Evolutionary conservation across 345 rosid species (phyloP).

Genomic region (Ricinus communis): DNA sequence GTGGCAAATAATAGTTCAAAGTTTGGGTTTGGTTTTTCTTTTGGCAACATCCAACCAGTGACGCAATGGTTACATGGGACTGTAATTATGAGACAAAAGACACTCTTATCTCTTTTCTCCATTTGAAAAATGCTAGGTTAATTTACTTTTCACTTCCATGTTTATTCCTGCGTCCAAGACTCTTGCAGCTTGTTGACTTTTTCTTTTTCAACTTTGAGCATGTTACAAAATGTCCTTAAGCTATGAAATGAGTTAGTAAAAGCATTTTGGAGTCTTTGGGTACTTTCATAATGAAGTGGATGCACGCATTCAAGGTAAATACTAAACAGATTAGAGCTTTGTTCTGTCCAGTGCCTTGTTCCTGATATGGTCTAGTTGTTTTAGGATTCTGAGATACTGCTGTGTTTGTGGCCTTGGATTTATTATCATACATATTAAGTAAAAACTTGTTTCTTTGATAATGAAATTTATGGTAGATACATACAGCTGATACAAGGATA

Average conservation of each 20-base stretch:
- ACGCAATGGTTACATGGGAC: background rate
- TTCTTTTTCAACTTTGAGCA: too few species aligned
- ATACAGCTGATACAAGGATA: background rate
- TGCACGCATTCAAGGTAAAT: too few species aligned
- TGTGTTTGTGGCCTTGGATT: background rate
- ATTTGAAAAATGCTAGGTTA: too few species aligned
- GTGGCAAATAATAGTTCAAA: background rate
- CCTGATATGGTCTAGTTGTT: background rate
- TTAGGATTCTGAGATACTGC: too few species aligned
- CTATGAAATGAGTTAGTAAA: too few species aligned
- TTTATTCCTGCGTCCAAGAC: too few species aligned
- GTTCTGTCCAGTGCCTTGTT: background rate
- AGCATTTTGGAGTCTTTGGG: too few species aligned
- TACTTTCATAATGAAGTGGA: too few species aligned
- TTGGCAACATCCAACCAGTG: background rate
- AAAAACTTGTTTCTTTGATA: background rate
- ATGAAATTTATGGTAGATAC: background rate
- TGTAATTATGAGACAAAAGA: background rate
- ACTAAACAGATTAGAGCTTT: background rate
- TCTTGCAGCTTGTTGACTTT: too few species aligned
- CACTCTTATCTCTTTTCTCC: too few species aligned
- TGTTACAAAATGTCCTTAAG: too few species aligned
- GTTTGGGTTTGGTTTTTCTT: background rate
- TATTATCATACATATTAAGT: background rate
- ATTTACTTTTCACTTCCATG: too few species aligned